These are phyloP conservation scores for Ophiostoma piceae DNA, from an alignment of 2,329 filamentous ascomycete species.

Conservation along the genomic window DNA sequence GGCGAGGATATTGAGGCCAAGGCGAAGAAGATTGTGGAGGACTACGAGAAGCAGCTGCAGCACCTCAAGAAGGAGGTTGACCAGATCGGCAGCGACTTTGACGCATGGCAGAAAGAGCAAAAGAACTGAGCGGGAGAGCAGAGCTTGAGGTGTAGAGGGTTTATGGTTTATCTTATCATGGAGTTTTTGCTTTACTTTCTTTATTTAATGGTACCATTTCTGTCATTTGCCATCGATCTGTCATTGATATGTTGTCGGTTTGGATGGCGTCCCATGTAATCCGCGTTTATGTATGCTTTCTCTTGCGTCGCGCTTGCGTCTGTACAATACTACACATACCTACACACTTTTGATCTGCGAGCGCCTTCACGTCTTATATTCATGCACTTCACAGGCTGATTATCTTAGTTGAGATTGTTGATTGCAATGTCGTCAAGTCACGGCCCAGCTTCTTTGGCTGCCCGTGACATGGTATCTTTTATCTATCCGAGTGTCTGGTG, in stretches of 20 bases:
- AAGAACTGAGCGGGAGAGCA: neutral
- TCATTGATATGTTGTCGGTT: neutral
- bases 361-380: neutral
- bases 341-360: neutral
- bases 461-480: conserved; percentile 10
- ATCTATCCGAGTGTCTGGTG: neutral
- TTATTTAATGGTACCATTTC: neutral
- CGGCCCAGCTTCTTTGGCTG: neutral
- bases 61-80: conserved; percentile 70
- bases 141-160: neutral
- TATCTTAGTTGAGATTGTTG: neutral
- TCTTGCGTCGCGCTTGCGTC: neutral
- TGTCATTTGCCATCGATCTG: neutral
- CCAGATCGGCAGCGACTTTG: conserved; percentile 53
- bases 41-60: conserved; percentile 74
- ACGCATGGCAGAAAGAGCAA: conserved; percentile 50
- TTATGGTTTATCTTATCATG: neutral
- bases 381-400: neutral
- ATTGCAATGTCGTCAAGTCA: neutral
- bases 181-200: conserved; percentile 2
- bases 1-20: conserved; percentile 66
- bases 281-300: neutral
- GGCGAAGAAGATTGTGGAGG: conserved; percentile 74
- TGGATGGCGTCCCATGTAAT: neutral
- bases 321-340: neutral